Conservation (phyloP, 148 eudicot genomes). For the Cornus suecica region DNA sequence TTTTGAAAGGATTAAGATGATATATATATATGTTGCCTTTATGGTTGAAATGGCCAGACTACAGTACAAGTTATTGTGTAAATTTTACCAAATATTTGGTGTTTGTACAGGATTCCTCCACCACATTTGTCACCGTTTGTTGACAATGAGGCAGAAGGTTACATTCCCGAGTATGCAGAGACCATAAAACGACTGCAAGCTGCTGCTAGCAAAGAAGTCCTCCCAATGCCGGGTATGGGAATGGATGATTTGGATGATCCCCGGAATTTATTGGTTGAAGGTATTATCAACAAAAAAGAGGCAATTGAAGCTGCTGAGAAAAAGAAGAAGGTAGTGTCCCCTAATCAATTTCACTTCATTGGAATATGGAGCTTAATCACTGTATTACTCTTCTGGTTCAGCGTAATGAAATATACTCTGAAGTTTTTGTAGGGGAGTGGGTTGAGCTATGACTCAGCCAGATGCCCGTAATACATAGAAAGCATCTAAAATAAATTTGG, state of each 20-base stretch:
- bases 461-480: neutral
- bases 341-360: neutral
- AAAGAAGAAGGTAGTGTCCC: conserved; percentile 52
- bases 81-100: neutral
- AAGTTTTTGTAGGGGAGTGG: neutral
- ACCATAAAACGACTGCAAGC: conserved; percentile 74
- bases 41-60: neutral
- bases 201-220: conserved; percentile 69
- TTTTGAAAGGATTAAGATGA: neutral
- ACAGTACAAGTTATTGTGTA: neutral
- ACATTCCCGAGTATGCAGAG: conserved; percentile 85
- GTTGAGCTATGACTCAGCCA: neutral
- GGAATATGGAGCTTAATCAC: neutral
- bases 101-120: conserved; percentile 73
- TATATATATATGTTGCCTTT: neutral
- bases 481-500: neutral
- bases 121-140: conserved; percentile 97
- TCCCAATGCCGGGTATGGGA: conserved; percentile 84
- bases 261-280: conserved; percentile 60
- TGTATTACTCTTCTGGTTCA: neutral
- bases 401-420: neutral
- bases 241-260: conserved; percentile 70
- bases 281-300: conserved; percentile 63
- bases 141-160: conserved; percentile 82
- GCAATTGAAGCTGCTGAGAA: conserved; percentile 77